Evolutionary conservation across 2,329 filamentous ascomycete species (phyloP), one percentile per base, ranked within the genome.

Genomic region (Tolypocladium capitatum): DNA sequence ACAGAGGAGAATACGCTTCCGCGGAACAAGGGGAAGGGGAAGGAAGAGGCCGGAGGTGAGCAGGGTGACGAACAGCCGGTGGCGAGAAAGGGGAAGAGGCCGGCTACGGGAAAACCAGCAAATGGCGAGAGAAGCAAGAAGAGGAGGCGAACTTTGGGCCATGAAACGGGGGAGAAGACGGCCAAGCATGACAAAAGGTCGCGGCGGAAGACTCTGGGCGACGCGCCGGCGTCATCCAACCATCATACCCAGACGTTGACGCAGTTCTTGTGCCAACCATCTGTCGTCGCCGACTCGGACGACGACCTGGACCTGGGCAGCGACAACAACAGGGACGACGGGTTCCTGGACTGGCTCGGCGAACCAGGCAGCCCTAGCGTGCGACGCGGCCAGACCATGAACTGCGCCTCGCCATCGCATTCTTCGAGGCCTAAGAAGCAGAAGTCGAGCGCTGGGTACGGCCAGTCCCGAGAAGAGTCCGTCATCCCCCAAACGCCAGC

Each of bases 241-340:
- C 67, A 64, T 33, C 64, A 68, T 40, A 70, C 68, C 14, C 68
- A 70, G 49, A 70, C 68, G 3, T 52, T 70, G 47, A 70, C 68
- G 14, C 68, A 70, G 47, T 61, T 69, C 27, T 51, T 67, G 13
- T 57, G 57, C 2, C 55, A 54, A 6, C 54, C 57, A 8, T 45
- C 55, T 10, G 54, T 55, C 20, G 59, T 71, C 43, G 59, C 60
- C 28, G 66, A 69, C 45, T 70, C 67, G 6, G 67, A 69, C 31
- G 68, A 68, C 9, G 65, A 69, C 18, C 55, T 57, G 3, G 58
- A 58, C 1, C 52, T 53, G 28, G 43, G 43, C 21, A 46, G 49
- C 36, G 36, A 51, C 21, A 48, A 49, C n/a, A 46, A 43, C 10
- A 21, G 49, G 21, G 52, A 58, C n/a, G 56, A 58, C 31, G 62